phyloP scores from a whole-genome alignment of 352 stramenopile genomes.

The Phytophthora colocasiae region DNA sequence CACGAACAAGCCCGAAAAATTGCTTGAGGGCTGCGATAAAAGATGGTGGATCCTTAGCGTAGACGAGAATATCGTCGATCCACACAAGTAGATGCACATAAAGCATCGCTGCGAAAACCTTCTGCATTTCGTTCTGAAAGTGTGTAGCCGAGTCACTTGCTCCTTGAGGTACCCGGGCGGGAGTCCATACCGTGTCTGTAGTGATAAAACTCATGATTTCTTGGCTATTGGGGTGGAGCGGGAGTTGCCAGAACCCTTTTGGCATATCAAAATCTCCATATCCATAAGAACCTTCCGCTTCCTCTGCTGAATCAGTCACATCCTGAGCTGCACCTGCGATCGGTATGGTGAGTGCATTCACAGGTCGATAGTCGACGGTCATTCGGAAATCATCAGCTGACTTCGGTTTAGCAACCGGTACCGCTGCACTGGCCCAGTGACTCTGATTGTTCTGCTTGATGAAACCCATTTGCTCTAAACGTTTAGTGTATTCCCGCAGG shows the following conservation, averaged over 20 bases:
- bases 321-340: background rate
- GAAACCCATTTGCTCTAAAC: background rate
- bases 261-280: background rate
- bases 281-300: background rate
- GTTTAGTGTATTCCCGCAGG: conserved; percentile 3
- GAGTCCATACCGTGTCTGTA: conserved; percentile 19
- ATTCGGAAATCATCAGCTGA: background rate
- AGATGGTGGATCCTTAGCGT: background rate
- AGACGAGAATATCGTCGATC: conserved; percentile 37
- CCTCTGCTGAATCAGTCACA: background rate
- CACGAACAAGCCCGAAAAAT: conserved; percentile 12
- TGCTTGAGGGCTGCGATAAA: conserved; percentile 10
- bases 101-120: background rate
- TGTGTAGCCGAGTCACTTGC: background rate
- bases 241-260: background rate
- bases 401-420: conserved; percentile 3
- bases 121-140: conserved; percentile 28
- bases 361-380: background rate
- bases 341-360: background rate
- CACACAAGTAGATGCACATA: conserved; percentile 26
- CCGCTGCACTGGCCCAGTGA: background rate
- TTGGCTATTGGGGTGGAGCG: conserved; percentile 5
- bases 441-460: conserved; percentile 4
- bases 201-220: conserved; percentile 23
- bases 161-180: conserved; percentile 10